Conservation (phyloP, 2,329 filamentous ascomycete species). For the Camillea tinctor region DNA sequence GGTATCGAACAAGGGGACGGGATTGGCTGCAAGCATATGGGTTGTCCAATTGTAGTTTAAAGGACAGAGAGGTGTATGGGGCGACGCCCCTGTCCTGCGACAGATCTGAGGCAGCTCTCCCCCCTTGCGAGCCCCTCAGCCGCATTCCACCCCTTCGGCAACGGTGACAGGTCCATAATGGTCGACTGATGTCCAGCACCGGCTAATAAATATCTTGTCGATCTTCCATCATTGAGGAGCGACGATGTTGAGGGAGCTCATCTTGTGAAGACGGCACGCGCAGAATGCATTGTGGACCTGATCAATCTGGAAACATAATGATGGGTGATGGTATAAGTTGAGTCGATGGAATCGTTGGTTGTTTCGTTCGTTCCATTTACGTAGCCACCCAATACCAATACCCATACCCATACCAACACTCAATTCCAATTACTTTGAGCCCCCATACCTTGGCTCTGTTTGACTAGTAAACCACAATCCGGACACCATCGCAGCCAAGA, state of each 20-base stretch:
- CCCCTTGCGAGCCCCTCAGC: slow-evolving; percentile 10
- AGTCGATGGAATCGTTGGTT: background rate
- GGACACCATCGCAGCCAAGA: background rate
- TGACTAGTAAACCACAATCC: background rate
- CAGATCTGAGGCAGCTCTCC: slow-evolving; percentile 23
- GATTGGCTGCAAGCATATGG: slow-evolving; percentile 20
- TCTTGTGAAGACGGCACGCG: background rate
- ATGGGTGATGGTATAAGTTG: background rate
- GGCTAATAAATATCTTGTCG: background rate
- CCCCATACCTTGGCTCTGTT: background rate
- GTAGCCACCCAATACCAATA: too few relatives aligned
- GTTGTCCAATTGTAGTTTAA: slow-evolving; percentile 6
- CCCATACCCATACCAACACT: too few relatives aligned
- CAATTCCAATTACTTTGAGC: background rate
- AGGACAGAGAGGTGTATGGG: slow-evolving; percentile 5
- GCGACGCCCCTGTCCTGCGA: slow-evolving; percentile 19
- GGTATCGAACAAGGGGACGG: slow-evolving; percentile 8
- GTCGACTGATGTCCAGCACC: background rate
- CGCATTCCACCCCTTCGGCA: background rate
- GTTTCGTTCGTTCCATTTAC: background rate
- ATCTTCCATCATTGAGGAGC: background rate
- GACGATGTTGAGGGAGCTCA: background rate
- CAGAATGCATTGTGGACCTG: background rate
- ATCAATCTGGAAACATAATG: background rate
- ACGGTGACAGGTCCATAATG: background rate